Percentiles rank a stretch among this genome's conserved stretches.
Conservation (phyloP, 345 rosid genomes). For the Nephelium lappaceum region DNA sequence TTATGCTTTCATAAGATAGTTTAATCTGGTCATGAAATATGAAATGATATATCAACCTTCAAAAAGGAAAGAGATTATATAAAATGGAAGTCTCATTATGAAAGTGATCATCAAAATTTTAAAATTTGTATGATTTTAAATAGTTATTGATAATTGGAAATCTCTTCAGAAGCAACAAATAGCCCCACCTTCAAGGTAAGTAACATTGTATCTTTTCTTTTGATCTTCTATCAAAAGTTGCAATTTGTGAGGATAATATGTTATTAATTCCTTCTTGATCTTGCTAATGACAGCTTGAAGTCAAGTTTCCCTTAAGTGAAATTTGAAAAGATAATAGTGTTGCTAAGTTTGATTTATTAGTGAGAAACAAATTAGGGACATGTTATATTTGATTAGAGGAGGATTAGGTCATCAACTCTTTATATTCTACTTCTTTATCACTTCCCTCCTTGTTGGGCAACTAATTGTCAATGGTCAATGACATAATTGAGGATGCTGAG, state of each 20-base stretch:
- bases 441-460: constrained; percentile 39
- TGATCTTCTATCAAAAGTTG: constrained; percentile 6
- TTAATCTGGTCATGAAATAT: not conserved
- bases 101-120: not conserved
- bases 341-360: constrained; percentile 23
- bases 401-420: constrained; percentile 32
- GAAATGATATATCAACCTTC: not conserved
- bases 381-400: constrained; percentile 18
- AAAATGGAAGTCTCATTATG: not conserved
- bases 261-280: constrained; percentile 17
- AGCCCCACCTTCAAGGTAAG: constrained; percentile 18
- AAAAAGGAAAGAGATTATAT: not conserved
- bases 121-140: not conserved
- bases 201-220: not conserved
- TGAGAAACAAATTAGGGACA: not conserved
- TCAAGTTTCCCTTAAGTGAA: not conserved
- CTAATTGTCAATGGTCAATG: constrained; percentile 43
- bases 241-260: constrained; percentile 17
- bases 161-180: not conserved
- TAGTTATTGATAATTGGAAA: no score
- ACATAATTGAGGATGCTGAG: constrained; percentile 31
- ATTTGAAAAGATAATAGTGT: not conserved
- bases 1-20: no score
- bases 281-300: constrained; percentile 19
- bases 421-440: not conserved